phyloP scores from a whole-genome alignment of 164 flowering plant species.

The Macadamia tetraphylla region DNA sequence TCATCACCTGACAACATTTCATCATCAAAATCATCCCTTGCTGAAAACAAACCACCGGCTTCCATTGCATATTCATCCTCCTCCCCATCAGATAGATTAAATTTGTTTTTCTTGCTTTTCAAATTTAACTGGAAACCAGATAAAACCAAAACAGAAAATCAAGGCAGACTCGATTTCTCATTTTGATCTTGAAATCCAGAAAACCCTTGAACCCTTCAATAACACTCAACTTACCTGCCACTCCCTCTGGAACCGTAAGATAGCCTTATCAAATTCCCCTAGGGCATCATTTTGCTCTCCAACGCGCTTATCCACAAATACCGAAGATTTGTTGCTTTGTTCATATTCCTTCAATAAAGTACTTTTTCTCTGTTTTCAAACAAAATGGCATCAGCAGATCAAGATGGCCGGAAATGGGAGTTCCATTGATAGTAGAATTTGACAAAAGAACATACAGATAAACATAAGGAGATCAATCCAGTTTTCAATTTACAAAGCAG shows the following conservation, averaged over 20 bases:
- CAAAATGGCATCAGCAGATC: not conserved
- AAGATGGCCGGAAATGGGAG: not conserved
- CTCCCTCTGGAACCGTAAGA: conserved; percentile 85
- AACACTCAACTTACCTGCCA: conserved; percentile 45
- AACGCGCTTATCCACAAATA: conserved; percentile 82
- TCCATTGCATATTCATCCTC: conserved; percentile 59
- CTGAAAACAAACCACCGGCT: conserved; percentile 34
- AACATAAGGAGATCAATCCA: too few species aligned
- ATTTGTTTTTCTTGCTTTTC: conserved; percentile 56
- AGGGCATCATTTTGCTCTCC: conserved; percentile 73
- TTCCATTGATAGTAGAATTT: too few species aligned
- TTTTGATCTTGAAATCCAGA: not conserved
- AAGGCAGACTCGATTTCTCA: too few species aligned
- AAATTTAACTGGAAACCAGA: conserved; percentile 38
- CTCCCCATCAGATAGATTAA: conserved; percentile 86
- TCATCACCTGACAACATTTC: conserved; percentile 54
- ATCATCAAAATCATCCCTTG: conserved; percentile 84
- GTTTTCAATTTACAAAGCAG: too few species aligned
- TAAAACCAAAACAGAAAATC: not conserved
- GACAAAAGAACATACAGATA: too few species aligned
- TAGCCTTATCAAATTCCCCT: conserved; percentile 80
- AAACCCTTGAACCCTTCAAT: not conserved
- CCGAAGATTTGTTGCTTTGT: conserved; percentile 74
- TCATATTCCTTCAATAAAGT: conserved; percentile 85
- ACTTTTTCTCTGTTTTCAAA: conserved; percentile 57